Percentiles rank a stretch among this genome's conserved stretches.
Evolutionary conservation across 2,329 filamentous ascomycete genomes (phyloP).

Genomic region (Colletotrichum sp.): DNA sequence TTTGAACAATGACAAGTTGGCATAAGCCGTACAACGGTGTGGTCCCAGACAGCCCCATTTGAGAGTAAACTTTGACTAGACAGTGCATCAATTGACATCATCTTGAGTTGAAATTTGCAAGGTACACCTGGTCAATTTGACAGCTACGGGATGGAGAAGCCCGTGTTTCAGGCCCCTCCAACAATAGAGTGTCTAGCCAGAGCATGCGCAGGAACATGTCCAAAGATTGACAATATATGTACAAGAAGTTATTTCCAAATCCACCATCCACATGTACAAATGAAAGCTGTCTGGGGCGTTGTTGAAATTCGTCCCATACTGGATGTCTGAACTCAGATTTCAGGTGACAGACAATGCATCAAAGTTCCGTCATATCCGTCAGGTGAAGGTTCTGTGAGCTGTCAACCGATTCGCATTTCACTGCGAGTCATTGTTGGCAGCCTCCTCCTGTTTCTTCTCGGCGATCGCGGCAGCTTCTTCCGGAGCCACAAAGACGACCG

Average conservation of each 20-base stretch:
- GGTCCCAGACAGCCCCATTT: not conserved
- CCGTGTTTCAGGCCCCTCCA: not conserved
- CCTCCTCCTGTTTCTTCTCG: not conserved
- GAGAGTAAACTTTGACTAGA: not conserved
- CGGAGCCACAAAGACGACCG: not conserved
- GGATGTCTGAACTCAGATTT: not conserved
- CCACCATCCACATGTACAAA: not conserved
- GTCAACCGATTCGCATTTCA: not conserved
- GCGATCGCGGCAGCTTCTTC: not conserved
- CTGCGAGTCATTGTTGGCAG: not conserved
- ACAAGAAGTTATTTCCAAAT: not conserved
- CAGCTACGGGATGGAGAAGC: not conserved
- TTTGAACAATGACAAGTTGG: not conserved
- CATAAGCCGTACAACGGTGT: accelerated
- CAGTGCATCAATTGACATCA: not conserved
- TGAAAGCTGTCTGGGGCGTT: not conserved
- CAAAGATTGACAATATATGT: not conserved
- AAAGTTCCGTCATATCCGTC: not conserved
- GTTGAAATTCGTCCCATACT: not conserved
- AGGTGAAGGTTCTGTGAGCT: not conserved
- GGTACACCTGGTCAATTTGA: not conserved
- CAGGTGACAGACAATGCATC: not conserved
- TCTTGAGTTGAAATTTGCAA: not conserved
- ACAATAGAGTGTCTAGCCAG: not conserved
- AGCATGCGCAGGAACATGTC: not conserved